phyloP scores from a whole-genome alignment of 2,329 filamentous ascomycete genomes.

The Tolypocladium paradoxum region DNA sequence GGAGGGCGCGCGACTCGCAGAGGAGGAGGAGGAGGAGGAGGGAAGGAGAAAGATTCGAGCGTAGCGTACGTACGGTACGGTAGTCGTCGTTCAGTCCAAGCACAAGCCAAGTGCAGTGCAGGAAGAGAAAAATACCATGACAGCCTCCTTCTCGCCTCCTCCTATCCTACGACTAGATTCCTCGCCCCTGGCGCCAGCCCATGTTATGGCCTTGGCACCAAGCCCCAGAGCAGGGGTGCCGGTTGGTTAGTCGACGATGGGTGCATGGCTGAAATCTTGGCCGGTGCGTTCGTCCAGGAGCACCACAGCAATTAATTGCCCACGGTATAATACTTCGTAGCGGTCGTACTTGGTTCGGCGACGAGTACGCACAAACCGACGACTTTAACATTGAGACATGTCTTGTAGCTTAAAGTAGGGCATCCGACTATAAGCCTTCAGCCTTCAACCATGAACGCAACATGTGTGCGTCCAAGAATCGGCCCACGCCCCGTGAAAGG shows the following conservation, averaged over 20 bases:
- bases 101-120: too few species aligned
- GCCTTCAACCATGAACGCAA: not conserved
- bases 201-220: not conserved
- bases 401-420: not conserved
- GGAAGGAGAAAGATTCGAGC: not conserved
- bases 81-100: not conserved
- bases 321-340: too few species aligned
- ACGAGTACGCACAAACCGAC: not conserved
- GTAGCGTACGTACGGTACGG: not conserved
- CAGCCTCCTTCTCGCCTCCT: not conserved
- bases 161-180: too few species aligned
- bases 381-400: not conserved
- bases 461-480: not conserved
- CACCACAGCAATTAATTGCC: not conserved
- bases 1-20: not conserved
- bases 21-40: not conserved
- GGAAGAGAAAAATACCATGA: not conserved
- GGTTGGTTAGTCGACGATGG: too few species aligned
- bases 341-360: not conserved
- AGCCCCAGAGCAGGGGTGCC: not conserved
- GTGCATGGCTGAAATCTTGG: too few species aligned
- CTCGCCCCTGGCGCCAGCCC: not conserved
- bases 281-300: too few species aligned
- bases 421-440: not conserved
- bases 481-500: too few species aligned